Evolutionary conservation across 495 filamentous ascomycete species (phyloP).

Genomic region (Xylaria sp.): DNA sequence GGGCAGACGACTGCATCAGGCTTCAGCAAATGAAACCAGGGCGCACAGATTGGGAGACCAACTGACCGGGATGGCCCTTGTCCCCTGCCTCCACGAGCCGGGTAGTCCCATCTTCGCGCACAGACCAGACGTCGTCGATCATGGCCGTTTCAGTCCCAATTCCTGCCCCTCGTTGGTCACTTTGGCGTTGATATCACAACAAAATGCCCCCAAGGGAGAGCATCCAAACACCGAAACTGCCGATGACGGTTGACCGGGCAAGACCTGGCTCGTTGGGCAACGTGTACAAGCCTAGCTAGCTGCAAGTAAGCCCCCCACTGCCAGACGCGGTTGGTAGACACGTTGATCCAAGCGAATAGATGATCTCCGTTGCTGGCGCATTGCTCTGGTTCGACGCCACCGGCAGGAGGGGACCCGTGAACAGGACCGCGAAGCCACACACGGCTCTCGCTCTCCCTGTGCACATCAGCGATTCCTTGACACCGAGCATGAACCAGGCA

Average conservation of each 20-base stretch:
- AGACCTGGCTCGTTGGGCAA: constrained; percentile 14
- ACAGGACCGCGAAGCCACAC: neutral
- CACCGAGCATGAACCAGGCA: constrained; percentile 16
- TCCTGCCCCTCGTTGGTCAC: constrained; percentile 19
- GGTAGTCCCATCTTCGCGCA: neutral
- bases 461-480: constrained; percentile 25
- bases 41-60: neutral
- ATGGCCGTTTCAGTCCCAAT: constrained; percentile 11
- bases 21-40: constrained; percentile 22
- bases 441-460: constrained; percentile 9
- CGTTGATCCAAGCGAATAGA: constrained; percentile 11
- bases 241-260: constrained; percentile 16
- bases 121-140: constrained; percentile 11
- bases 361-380: neutral
- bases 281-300: constrained; percentile 25
- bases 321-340: constrained; percentile 6
- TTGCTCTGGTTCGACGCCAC: constrained; percentile 16
- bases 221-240: neutral
- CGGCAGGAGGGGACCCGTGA: constrained; percentile 4
- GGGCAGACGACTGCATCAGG: constrained; percentile 26
- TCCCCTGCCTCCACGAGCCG: neutral
- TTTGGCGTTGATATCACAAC: constrained; percentile 15
- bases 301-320: constrained; percentile 23
- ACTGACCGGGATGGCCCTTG: constrained; percentile 19
- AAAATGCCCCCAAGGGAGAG: constrained; percentile 21